Conservation (phyloP, 306 rosid genomes). For the Cucurbita maxima region DNA sequence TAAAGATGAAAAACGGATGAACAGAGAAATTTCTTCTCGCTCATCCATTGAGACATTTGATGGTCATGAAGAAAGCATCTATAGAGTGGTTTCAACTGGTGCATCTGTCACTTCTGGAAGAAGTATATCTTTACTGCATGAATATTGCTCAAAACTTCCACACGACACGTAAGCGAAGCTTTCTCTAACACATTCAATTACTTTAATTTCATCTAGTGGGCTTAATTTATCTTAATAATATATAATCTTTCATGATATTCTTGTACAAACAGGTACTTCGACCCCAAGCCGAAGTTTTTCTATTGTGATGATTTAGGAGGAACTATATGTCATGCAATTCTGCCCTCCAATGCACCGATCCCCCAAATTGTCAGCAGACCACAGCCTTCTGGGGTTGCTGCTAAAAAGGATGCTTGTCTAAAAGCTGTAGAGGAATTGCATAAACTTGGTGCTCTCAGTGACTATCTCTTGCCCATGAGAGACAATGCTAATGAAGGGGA, state of each 20-base stretch:
- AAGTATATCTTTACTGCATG: constrained; percentile 69
- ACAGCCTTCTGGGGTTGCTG: constrained; percentile 50
- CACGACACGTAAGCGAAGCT: constrained; percentile 65
- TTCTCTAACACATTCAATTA: constrained; percentile 4
- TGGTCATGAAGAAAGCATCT: constrained; percentile 43
- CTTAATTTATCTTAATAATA: neutral
- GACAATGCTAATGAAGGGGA: constrained; percentile 25
- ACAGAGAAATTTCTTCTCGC: constrained; percentile 44
- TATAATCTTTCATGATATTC: neutral
- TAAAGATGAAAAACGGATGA: constrained; percentile 53
- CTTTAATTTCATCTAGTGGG: constrained; percentile 4
- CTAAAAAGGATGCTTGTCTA: constrained; percentile 74
- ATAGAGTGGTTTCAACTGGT: constrained; percentile 63
- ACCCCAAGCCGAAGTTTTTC: constrained; percentile 60
- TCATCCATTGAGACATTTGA: constrained; percentile 40
- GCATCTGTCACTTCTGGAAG: constrained; percentile 60
- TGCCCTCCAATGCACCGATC: constrained; percentile 83
- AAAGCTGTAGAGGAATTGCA: constrained; percentile 79
- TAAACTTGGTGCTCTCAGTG: constrained; percentile 59
- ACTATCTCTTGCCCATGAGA: constrained; percentile 59
- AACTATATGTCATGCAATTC: constrained; percentile 44
- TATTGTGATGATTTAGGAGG: constrained; percentile 66
- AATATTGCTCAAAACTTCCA: constrained; percentile 80
- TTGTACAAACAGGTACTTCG: constrained; percentile 54
- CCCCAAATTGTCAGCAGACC: constrained; percentile 39